Evolutionary conservation across 441 rosid species (phyloP), one percentile per base, ranked within the genome.

Genomic region (Populus hybrid): DNA sequence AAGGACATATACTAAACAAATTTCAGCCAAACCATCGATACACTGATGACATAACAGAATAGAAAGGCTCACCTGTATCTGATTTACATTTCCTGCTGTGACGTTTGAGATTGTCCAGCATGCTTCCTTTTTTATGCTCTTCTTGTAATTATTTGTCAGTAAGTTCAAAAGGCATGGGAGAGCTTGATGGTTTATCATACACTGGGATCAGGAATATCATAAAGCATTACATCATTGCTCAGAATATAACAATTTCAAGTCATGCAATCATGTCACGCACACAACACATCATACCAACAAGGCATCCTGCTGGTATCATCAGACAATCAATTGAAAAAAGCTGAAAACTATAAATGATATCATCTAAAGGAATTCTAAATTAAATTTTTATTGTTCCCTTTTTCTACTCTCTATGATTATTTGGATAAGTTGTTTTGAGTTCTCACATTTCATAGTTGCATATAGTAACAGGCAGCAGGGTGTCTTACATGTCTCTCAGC

Each of bases 91-190:
- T 74, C 97, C 98, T 67, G 98, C 93, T 20, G 97, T 92, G 75
- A 94, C 91, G 79, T 94, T 94, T 18, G 98, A 94, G 80, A 94
- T 91, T 40, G 97, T 92, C 98, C 97, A 94, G 78, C 97, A 94
- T 38, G 93, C 93, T 89, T 92, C 97, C 84, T 89, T 90, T 87
- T 89, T 90, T 64, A 92, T 89, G 87, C 95, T 94, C 82, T 91
- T 92, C 86, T 91, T 90, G 78, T 83, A 79, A 82, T 87, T 89
- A 68, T 82, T 81, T 30, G 87, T 88, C 78, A 94, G 81, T 42
- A 94, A 91, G 77, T 82, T 88, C 78, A 87, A 77, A 77, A 94
- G 91, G 72, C 87, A 85, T 20, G 92, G 92, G 75, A 94, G 88
- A 70, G 88, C 94, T 79, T 83, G 89, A 85, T 85, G 82, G 64